phyloP scores from a whole-genome alignment of 306 rosid genomes.

The Trichosanthes cucumerina region DNA sequence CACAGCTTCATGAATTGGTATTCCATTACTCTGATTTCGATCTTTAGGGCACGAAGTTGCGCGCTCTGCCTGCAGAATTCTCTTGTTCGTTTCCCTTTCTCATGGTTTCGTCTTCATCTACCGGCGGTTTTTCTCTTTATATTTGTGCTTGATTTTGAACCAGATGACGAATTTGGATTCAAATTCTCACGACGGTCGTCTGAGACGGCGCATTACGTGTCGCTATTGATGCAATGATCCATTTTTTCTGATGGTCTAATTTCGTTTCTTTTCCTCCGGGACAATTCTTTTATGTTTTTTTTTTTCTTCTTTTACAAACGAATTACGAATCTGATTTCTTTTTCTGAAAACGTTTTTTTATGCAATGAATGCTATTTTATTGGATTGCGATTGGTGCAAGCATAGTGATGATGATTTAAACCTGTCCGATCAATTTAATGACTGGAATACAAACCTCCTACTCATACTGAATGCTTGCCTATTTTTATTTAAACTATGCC shows the following conservation, averaged over 20 bases:
- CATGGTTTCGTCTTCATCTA: too few species aligned
- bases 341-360: not conserved
- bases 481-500: not conserved
- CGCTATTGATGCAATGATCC: conserved; percentile 35
- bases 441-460: conserved; percentile 25
- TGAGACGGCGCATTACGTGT: conserved; percentile 25
- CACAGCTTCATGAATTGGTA: not conserved
- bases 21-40: not conserved
- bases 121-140: rapidly evolving
- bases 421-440: conserved; percentile 20
- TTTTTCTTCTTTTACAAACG: not conserved
- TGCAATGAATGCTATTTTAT: not conserved
- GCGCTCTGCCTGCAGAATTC: not conserved
- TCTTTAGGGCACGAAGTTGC: not conserved
- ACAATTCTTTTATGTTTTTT: not conserved
- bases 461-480: conserved; percentile 30
- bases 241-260: conserved; percentile 25
- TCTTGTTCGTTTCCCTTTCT: not conserved
- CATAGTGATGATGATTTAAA: conserved; percentile 18
- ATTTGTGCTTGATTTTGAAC: not conserved
- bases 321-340: not conserved
- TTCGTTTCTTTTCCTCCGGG: too few species aligned
- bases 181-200: conserved; percentile 56
- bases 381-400: not conserved
- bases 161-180: conserved; percentile 43